Base-by-base conservation (phyloP, 495 filamentous ascomycete genomes). In the Aspergillus avenaceus region DNA sequence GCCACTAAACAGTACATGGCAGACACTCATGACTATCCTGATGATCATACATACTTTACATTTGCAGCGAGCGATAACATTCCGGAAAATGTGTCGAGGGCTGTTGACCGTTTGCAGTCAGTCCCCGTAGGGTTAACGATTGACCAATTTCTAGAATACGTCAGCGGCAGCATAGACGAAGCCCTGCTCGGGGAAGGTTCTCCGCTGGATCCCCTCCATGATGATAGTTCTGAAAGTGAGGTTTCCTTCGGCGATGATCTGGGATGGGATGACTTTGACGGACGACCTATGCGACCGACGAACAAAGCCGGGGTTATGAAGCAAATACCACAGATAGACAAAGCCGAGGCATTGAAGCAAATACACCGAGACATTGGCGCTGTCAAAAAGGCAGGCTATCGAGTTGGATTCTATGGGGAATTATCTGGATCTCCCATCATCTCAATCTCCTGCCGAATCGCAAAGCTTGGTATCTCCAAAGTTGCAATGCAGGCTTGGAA, bases 401-500 rank as follows among this genome's bases (percentile, higher is more conserved):
- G 80, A 47, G 73, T 90, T n/a, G 88, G 88, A 3, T 71, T 80
- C 28, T 59, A 86, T 7, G 80, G 77, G 9, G 67, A 71, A 8
- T 59, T 81, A 8, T 58, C 72, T 4, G 80, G 75, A 29, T 74
- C 78, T 19, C 56, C 90, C 43, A 84, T 80, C 26, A 51, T 95
- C 6, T 85, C 85, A 0, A 77, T 86, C 8, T 74, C 75, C 21
- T 70, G 66, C 38, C 83, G 83, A 1, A 77, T 90, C 41, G 67
- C 71, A 0, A 86, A 86, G 52, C 76, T 96, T 2, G 84, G 78
- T 2, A 80, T 97, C 23, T 90, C 90, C 2, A 76, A 86, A 23
- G 88, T 91, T 52, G 86, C 81, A 1, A 75, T 86, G 66, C 76
- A 82, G 54, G 86, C 89, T 12, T 97, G 92, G 92, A 73, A 84